Evolutionary conservation across 768 basidiomycete genomes (phyloP).

Genomic region (Fistulinella prunicolor): DNA sequence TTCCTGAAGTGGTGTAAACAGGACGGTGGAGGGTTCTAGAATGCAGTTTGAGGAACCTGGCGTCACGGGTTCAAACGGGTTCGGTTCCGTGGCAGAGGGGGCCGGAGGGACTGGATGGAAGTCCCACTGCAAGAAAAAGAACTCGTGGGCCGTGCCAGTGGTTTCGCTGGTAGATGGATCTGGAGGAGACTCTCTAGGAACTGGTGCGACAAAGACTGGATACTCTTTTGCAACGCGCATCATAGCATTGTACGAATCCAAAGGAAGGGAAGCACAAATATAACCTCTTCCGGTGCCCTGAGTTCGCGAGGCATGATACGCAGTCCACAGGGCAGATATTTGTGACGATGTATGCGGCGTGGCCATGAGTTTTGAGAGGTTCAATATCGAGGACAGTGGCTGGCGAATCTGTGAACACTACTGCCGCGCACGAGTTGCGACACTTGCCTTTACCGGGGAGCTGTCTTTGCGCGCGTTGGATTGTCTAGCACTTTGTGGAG

Average conservation of each 20-base stretch:
- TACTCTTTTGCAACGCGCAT: constrained; percentile 57
- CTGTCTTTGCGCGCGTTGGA: constrained; percentile 51
- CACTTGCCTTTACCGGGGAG: constrained; percentile 61
- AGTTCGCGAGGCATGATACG: constrained; percentile 82
- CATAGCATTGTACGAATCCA: constrained; percentile 73
- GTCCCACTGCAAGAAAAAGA: constrained; percentile 87
- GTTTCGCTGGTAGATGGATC: constrained; percentile 32
- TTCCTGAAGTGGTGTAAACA: constrained; percentile 92
- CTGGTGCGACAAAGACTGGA: constrained; percentile 77
- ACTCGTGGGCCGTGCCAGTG: constrained; percentile 55
- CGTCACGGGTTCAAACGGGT: constrained; percentile 42
- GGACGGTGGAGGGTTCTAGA: constrained; percentile 65
- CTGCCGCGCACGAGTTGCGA: not conserved
- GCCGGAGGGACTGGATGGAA: constrained; percentile 71
- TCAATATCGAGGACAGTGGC: constrained; percentile 82
- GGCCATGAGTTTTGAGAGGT: constrained; percentile 64
- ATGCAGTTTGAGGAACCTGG: constrained; percentile 31
- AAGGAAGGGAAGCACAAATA: constrained; percentile 79
- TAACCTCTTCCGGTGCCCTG: constrained; percentile 79
- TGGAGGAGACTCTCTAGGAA: constrained; percentile 50
- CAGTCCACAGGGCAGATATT: constrained; percentile 82
- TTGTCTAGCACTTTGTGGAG: constrained; percentile 3
- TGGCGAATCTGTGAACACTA: constrained; percentile 29
- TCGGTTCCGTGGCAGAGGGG: constrained; percentile 43
- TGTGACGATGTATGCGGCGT: constrained; percentile 70